phyloP scores from a whole-genome alignment of 106 monocot genomes.

The Acorus calamus region DNA sequence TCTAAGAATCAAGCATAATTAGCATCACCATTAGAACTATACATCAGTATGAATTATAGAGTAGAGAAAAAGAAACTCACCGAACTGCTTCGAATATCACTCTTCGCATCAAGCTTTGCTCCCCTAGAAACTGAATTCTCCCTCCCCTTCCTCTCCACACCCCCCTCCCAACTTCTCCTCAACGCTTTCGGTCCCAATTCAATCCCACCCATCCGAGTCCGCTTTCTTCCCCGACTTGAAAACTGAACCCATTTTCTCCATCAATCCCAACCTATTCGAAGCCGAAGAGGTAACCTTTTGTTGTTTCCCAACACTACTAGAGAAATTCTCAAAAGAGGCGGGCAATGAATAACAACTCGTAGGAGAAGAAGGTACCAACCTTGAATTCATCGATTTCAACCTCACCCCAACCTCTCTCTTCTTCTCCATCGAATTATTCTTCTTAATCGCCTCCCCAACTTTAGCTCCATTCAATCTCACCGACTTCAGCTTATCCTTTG shows the following conservation, averaged over 20 bases:
- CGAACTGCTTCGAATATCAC: slow-evolving; percentile 10
- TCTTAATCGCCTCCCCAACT: slow-evolving; percentile 30
- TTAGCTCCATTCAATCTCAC: slow-evolving; percentile 17
- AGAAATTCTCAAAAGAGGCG: slow-evolving; percentile 55
- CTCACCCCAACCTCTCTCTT: slow-evolving; percentile 17
- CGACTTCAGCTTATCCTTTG: slow-evolving; percentile 30
- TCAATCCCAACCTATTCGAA: slow-evolving; percentile 28
- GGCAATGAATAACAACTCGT: slow-evolving; percentile 61
- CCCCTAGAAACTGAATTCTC: too few relatives aligned
- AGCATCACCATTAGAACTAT: too few relatives aligned
- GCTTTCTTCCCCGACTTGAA: slow-evolving; percentile 25
- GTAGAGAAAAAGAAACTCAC: slow-evolving; percentile 12
- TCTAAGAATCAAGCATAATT: too few relatives aligned
- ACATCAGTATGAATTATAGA: too few relatives aligned
- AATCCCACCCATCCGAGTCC: slow-evolving; percentile 32
- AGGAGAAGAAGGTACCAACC: slow-evolving; percentile 56
- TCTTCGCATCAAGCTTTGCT: not conserved
- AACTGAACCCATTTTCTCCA: slow-evolving; percentile 46
- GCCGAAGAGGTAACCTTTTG: slow-evolving; percentile 21
- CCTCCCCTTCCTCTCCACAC: slow-evolving; percentile 9
- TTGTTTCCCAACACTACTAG: slow-evolving; percentile 39
- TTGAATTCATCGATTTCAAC: slow-evolving; percentile 33
- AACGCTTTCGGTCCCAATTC: slow-evolving; percentile 4
- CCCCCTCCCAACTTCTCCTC: slow-evolving; percentile 44
- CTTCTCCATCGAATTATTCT: slow-evolving; percentile 21